These are phyloP conservation scores for Cairneyella variabilis DNA, from an alignment of 495 filamentous ascomycete genomes.

Conservation along the genomic window DNA sequence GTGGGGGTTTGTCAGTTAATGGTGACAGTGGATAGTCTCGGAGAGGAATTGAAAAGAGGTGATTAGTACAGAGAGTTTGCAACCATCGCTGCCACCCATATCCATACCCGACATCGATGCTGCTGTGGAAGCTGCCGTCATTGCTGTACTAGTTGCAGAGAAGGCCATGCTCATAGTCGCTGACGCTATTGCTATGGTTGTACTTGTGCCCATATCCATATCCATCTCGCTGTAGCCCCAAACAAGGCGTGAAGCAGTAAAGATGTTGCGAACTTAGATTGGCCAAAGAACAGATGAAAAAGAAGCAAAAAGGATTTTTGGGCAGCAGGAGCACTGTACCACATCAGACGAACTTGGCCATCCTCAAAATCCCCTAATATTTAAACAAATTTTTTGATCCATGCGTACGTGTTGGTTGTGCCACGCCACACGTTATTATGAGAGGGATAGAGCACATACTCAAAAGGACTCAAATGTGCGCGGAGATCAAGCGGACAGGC, in stretches of 20 bases:
- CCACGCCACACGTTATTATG: background rate
- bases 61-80: slow-evolving; percentile 4
- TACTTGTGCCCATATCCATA: background rate
- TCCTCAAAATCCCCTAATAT: background rate
- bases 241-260: background rate
- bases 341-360: background rate
- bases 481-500: background rate
- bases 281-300: background rate
- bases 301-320: background rate
- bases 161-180: background rate
- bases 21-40: background rate
- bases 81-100: background rate
- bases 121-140: background rate
- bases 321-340: background rate
- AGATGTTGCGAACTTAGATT: background rate
- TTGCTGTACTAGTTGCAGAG: background rate
- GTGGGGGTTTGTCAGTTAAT: background rate
- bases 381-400: background rate
- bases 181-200: background rate
- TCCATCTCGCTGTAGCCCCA: background rate
- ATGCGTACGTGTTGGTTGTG: background rate
- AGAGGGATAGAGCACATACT: background rate
- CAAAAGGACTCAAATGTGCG: slow-evolving; percentile 7
- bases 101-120: slow-evolving; percentile 3
- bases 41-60: background rate